These are phyloP conservation scores for Trichoderma oligosporum DNA, from an alignment of 2,329 filamentous ascomycete genomes.

Conservation along the genomic window DNA sequence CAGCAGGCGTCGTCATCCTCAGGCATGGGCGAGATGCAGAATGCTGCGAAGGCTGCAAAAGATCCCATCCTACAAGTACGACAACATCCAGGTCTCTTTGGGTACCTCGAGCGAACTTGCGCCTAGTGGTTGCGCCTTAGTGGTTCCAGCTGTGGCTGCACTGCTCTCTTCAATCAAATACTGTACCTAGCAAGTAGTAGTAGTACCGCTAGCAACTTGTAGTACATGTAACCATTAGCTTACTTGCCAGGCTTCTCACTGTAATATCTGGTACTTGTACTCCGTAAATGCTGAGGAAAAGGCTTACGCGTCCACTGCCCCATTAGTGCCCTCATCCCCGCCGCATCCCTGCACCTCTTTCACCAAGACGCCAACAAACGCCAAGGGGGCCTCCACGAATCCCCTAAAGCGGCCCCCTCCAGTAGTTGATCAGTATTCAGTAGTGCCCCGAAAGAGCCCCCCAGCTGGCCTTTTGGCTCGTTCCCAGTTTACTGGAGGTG, in stretches of 20 bases:
- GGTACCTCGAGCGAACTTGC: constrained; percentile 12
- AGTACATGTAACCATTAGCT: too few relatives aligned
- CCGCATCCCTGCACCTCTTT: constrained; percentile 22
- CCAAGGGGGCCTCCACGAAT: constrained; percentile 15
- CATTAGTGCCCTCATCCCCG: constrained; percentile 19
- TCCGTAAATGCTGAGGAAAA: constrained; percentile 18
- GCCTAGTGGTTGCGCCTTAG: constrained; percentile 16
- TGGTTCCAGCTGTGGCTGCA: too few relatives aligned
- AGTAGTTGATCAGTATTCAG: neutral
- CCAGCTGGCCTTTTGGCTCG: neutral
- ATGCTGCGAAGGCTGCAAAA: constrained; percentile 13
- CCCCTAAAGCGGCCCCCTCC: constrained; percentile 14
- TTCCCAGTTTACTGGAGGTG: neutral
- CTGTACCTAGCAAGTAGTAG: too few relatives aligned
- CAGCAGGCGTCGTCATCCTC: constrained; percentile 32
- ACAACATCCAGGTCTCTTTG: too few relatives aligned
- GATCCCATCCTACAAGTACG: constrained; percentile 10
- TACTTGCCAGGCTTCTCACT: neutral
- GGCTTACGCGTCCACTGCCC: constrained; percentile 32
- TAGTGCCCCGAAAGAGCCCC: neutral
- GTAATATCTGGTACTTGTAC: too few relatives aligned
- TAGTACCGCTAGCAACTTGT: too few relatives aligned
- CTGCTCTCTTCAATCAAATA: too few relatives aligned
- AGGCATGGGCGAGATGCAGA: constrained; percentile 21
- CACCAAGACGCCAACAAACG: constrained; percentile 3